These are phyloP conservation scores for Dryas alaskensis DNA, from an alignment of 306 rosid species.

Conservation along the genomic window DNA sequence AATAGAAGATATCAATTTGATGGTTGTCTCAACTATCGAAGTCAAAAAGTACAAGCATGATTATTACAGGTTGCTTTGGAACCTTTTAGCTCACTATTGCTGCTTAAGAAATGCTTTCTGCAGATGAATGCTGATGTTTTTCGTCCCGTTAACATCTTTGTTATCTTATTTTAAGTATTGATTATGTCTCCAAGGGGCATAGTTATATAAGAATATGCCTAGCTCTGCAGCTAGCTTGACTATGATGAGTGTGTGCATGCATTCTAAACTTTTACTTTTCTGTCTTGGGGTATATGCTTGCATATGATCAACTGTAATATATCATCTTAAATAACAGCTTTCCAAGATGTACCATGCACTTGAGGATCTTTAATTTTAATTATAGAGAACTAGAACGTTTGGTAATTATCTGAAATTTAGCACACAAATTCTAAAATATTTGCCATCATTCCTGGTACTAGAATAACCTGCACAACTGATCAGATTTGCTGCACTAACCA, in stretches of 20 bases:
- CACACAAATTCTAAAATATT: too few species aligned
- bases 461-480: too few species aligned
- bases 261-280: slow-evolving; percentile 3
- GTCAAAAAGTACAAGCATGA: slow-evolving; percentile 40
- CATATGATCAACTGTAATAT: not conserved
- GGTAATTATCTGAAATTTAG: too few species aligned
- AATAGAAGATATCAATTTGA: slow-evolving; percentile 45
- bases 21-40: slow-evolving; percentile 37
- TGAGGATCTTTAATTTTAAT: too few species aligned
- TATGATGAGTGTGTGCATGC: slow-evolving; percentile 30
- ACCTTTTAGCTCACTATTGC: slow-evolving; percentile 24
- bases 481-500: too few species aligned
- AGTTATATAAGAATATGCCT: slow-evolving; percentile 1
- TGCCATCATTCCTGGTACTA: too few species aligned
- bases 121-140: slow-evolving; percentile 17
- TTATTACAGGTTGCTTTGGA: slow-evolving; percentile 41
- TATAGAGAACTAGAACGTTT: too few species aligned
- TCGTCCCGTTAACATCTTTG: slow-evolving; percentile 28
- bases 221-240: not conserved
- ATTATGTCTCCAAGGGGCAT: slow-evolving; percentile 12
- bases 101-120: slow-evolving; percentile 16
- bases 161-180: slow-evolving; percentile 21
- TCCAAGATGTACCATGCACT: too few species aligned
- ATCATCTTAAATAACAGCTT: not conserved
- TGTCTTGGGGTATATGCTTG: not conserved